Conservation (phyloP, 2,329 filamentous ascomycete species). For the Coniochaeta sp. region DNA sequence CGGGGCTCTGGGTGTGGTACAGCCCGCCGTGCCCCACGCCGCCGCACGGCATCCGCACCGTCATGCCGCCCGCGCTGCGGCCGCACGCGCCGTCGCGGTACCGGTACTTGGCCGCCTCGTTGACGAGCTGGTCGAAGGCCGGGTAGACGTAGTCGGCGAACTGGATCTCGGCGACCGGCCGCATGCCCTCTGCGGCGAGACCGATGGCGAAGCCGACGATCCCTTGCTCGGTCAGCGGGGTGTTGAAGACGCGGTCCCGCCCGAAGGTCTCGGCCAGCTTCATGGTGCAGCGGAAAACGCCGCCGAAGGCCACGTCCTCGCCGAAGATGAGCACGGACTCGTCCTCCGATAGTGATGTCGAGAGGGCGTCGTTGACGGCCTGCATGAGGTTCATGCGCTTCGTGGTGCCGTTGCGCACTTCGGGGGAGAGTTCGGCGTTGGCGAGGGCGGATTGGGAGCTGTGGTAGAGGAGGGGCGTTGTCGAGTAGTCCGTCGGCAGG, state of each 20-base stretch:
- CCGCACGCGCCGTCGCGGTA: slow-evolving; percentile 61
- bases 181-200: slow-evolving; percentile 83
- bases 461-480: slow-evolving; percentile 75
- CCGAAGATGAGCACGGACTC: slow-evolving; percentile 88
- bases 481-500: slow-evolving; percentile 77
- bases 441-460: slow-evolving; percentile 63
- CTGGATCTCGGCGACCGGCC: slow-evolving; percentile 88
- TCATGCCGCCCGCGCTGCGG: slow-evolving; percentile 65
- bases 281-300: slow-evolving; percentile 92
- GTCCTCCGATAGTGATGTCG: slow-evolving; percentile 73
- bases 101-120: slow-evolving; percentile 83
- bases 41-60: slow-evolving; percentile 84
- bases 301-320: slow-evolving; percentile 94
- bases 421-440: slow-evolving; percentile 62
- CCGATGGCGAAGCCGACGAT: slow-evolving; percentile 93
- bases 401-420: slow-evolving; percentile 61
- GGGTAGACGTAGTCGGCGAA: slow-evolving; percentile 94
- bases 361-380: slow-evolving; percentile 83
- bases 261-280: slow-evolving; percentile 85
- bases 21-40: slow-evolving; percentile 84
- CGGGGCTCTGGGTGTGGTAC: slow-evolving; percentile 85
- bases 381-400: slow-evolving; percentile 92
- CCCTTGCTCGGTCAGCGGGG: slow-evolving; percentile 86
- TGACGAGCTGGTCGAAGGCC: slow-evolving; percentile 89
- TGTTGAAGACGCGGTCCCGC: slow-evolving; percentile 88